Conservation (phyloP, 2,329 filamentous ascomycete species). For the Alternaria sp. region DNA sequence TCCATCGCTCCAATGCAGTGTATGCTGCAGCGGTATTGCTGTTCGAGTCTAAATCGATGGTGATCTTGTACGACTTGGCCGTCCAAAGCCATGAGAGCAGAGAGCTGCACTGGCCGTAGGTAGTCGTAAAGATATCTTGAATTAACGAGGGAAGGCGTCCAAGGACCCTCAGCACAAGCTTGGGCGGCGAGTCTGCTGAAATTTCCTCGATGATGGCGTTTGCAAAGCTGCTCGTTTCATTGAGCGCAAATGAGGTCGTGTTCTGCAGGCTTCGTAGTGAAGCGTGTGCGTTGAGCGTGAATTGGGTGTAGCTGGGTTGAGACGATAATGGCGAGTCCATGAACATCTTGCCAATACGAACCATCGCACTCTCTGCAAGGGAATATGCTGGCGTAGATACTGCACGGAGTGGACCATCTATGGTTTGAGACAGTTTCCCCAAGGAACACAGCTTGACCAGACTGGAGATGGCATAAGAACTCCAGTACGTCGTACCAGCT, state of each 20-base stretch:
- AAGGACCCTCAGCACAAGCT: conserved; percentile 23
- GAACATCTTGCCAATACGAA: conserved; percentile 43
- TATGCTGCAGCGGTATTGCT: conserved; percentile 27
- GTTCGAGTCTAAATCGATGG: conserved; percentile 40
- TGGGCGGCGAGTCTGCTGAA: conserved; percentile 26
- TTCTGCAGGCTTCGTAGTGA: conserved; percentile 48
- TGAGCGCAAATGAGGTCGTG: conserved; percentile 42
- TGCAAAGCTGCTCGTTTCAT: conserved; percentile 37
- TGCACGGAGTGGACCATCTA: conserved; percentile 26
- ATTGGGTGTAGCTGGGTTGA: conserved; percentile 42
- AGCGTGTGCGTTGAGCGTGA: conserved; percentile 47
- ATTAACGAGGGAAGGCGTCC: conserved; percentile 22
- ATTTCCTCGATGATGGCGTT: conserved; percentile 34
- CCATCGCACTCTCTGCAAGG: conserved; percentile 45
- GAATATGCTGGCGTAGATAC: conserved; percentile 39
- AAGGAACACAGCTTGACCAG: conserved; percentile 27
- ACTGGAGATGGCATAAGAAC: conserved; percentile 36
- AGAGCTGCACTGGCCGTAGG: conserved; percentile 18
- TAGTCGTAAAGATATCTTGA: not conserved
- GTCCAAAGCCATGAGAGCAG: conserved; percentile 38
- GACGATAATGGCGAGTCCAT: conserved; percentile 35
- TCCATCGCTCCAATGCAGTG: conserved; percentile 52
- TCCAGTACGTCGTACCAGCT: conserved; percentile 58
- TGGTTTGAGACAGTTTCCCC: conserved; percentile 22
- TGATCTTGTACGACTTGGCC: conserved; percentile 47